These are phyloP conservation scores for Phaseolus coccineus DNA, from an alignment of 331 rosid genomes.

Conservation along the genomic window DNA sequence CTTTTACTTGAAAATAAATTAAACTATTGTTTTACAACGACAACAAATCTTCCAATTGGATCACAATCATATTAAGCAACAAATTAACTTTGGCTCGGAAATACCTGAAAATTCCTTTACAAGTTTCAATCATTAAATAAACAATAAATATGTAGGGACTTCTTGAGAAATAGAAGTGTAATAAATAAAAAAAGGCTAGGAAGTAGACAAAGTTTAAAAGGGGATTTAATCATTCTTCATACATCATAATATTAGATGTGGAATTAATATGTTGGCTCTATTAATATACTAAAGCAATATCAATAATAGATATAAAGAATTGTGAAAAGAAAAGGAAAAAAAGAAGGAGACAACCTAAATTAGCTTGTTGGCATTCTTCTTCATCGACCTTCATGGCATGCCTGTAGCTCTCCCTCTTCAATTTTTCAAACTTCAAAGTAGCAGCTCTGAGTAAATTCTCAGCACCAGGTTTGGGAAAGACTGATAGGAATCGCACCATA, in stretches of 20 bases:
- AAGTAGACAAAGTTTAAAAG: conserved; percentile 14
- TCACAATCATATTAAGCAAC: conserved; percentile 22
- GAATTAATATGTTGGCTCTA: conserved; percentile 14
- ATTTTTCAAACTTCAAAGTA: conserved; percentile 69
- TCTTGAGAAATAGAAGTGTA: conserved; percentile 16
- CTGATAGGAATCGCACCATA: conserved; percentile 76
- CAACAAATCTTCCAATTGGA: conserved; percentile 11
- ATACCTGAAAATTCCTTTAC: conserved; percentile 10
- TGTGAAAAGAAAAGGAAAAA: neutral
- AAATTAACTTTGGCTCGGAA: conserved; percentile 11
- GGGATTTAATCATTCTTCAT: conserved; percentile 28
- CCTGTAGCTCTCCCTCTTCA: conserved; percentile 64
- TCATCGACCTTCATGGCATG: conserved; percentile 56
- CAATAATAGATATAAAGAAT: conserved; percentile 32
- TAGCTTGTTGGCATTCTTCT: conserved; percentile 57
- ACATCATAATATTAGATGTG: conserved; percentile 19
- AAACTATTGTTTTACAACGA: neutral
- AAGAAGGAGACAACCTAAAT: conserved; percentile 59
- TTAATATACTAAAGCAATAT: conserved; percentile 19
- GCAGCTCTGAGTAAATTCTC: conserved; percentile 74
- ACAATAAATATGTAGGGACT: conserved; percentile 7
- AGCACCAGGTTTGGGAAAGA: conserved; percentile 70
- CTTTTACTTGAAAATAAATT: neutral
- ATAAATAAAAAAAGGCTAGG: conserved; percentile 8
- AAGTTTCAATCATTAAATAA: conserved; percentile 8